A percentile compares a stretch with the other conserved stretches of the same genome.
Evolutionary conservation across 2,329 filamentous ascomycete species (phyloP).

Genomic region (Achaetomium macrosporum): DNA sequence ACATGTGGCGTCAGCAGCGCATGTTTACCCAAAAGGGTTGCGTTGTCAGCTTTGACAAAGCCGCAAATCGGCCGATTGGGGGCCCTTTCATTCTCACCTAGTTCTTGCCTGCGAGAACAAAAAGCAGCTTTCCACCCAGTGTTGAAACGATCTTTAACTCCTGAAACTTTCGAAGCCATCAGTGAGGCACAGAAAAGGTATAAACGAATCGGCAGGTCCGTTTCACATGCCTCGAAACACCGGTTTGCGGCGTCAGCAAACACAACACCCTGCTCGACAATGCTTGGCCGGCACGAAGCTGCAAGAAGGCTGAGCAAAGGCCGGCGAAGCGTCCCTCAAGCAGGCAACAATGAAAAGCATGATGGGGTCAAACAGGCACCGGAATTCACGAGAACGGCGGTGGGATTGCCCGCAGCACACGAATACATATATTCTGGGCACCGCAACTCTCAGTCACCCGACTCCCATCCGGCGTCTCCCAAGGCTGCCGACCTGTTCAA

Average conservation of each 20-base stretch:
- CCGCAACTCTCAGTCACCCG: not conserved
- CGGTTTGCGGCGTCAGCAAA: conserved; percentile 4
- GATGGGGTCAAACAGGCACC: not conserved
- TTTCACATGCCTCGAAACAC: conserved; percentile 8
- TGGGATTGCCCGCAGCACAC: not conserved
- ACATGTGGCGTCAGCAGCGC: conserved; percentile 10
- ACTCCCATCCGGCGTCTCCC: not conserved
- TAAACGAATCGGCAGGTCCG: not conserved
- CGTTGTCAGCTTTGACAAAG: conserved; percentile 23
- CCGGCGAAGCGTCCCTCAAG: conserved; percentile 3
- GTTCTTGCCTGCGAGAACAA: not conserved
- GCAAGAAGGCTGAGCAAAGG: conserved; percentile 10
- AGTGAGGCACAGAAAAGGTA: not conserved
- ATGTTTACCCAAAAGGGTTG: conserved; percentile 9
- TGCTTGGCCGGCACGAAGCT: not conserved
- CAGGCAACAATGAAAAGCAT: conserved; percentile 13
- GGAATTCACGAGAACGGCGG: not conserved
- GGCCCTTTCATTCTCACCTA: not conserved
- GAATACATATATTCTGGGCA: conserved; percentile 4
- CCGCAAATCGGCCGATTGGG: not conserved
- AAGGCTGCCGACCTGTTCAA: not conserved
- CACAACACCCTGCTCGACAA: not conserved
- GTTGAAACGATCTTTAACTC: not conserved
- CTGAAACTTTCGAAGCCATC: not conserved
- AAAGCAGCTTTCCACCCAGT: conserved; percentile 1